phyloP scores from a whole-genome alignment of 495 filamentous ascomycete species.

The Polyplosphaeria fusca region DNA sequence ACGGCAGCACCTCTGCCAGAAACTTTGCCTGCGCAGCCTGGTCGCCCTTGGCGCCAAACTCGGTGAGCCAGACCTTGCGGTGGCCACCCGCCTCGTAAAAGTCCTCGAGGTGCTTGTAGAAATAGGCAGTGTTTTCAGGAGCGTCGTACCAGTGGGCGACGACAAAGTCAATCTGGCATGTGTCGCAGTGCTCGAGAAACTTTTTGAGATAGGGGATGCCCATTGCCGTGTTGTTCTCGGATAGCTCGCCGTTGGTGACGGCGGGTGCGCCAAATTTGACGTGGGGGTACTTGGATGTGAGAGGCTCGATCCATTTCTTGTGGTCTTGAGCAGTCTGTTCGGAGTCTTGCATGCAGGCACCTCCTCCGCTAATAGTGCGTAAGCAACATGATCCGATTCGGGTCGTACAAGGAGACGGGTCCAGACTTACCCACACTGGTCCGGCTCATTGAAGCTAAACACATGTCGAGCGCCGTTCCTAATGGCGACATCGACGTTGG shows the following conservation, averaged over 20 bases:
- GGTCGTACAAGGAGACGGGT: not conserved
- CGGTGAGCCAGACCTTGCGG: slow-evolving; percentile 27
- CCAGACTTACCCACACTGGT: slow-evolving; percentile 19
- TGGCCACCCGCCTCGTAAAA: not conserved
- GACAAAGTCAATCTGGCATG: slow-evolving; percentile 25
- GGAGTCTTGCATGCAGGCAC: slow-evolving; percentile 43
- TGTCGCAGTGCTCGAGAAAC: slow-evolving; percentile 10
- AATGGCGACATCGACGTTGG: not conserved
- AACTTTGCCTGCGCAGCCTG: slow-evolving; percentile 6
- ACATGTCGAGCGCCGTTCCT: not conserved
- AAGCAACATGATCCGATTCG: not conserved
- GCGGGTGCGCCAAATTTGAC: slow-evolving; percentile 16
- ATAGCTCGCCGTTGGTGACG: slow-evolving; percentile 15
- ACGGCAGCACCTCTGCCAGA: slow-evolving; percentile 15
- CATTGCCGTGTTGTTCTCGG: not conserved
- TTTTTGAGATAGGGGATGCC: slow-evolving; percentile 13
- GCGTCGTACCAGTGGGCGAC: slow-evolving; percentile 19
- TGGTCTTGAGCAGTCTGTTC: not conserved
- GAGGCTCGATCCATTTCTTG: slow-evolving; percentile 3
- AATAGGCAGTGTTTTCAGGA: slow-evolving; percentile 1
- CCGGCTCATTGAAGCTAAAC: slow-evolving; percentile 20
- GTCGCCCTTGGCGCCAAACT: slow-evolving; percentile 6
- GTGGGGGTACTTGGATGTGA: not conserved
- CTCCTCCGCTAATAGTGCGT: slow-evolving; percentile 14
- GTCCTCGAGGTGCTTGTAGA: slow-evolving; percentile 20